Percentiles rank a stretch among this genome's conserved stretches.
These are phyloP conservation scores for Geoglossum glabrum DNA, from an alignment of 495 filamentous ascomycete species.

Conservation along the genomic window DNA sequence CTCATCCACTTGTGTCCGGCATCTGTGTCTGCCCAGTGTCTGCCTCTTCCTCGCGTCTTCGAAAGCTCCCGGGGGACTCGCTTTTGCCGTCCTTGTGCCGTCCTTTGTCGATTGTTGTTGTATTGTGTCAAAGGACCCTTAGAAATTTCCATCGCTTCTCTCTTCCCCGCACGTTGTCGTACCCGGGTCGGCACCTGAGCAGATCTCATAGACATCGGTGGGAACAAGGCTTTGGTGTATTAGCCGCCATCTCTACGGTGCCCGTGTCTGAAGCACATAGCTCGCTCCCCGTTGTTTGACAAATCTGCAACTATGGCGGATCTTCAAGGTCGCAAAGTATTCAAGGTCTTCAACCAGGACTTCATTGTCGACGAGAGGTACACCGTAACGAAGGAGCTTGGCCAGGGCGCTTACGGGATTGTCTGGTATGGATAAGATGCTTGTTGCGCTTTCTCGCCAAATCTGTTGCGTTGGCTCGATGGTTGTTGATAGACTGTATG, in stretches of 20 bases:
- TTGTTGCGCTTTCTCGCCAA: not conserved
- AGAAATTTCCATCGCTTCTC: not conserved
- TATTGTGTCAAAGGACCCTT: not conserved
- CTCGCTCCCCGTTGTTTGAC: not conserved
- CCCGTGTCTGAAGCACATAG: not conserved
- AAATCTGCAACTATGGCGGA: conserved; percentile 40
- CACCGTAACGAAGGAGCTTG: conserved; percentile 94
- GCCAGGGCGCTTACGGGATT: conserved; percentile 95
- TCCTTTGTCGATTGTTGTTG: not conserved
- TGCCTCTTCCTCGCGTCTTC: too few species aligned
- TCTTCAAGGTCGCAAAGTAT: conserved; percentile 74
- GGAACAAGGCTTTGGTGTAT: not conserved
- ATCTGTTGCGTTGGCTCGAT: not conserved
- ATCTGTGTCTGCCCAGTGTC: too few species aligned
- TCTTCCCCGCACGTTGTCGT: not conserved
- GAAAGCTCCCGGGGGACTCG: too few species aligned
- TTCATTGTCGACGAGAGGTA: conserved; percentile 97
- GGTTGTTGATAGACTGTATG: not conserved
- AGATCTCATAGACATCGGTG: not conserved
- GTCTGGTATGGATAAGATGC: conserved; percentile 55
- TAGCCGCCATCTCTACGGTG: not conserved
- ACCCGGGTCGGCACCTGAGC: not conserved
- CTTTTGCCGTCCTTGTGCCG: too few species aligned
- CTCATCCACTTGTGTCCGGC: too few species aligned
- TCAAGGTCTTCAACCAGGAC: conserved; percentile 99